Base-by-base conservation (phyloP, 768 basidiomycete genomes). In the Punctularia strigosozonata region DNA sequence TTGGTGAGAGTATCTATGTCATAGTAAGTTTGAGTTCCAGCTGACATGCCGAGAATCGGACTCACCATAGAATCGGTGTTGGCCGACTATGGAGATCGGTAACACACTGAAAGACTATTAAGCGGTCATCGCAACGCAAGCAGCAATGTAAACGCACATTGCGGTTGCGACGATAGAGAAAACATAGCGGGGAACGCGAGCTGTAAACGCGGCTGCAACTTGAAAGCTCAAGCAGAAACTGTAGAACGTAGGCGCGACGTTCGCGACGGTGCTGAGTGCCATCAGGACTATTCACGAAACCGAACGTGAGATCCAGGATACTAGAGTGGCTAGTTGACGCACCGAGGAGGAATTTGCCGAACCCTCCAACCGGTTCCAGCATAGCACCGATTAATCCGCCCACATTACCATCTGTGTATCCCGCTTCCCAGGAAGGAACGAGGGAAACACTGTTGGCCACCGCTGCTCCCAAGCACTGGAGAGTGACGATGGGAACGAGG, bases 231-330 rank as follows among this genome's bases (percentile, higher is more conserved):
- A 66, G 45, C 77, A 73, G 41, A 81, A 71, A 31, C 80, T 85
- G 56, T 95, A 95, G 44, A 89, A 77, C 5, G 84, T 81, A 2
- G 79, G 74, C 1, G 85, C 82, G 32, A 86, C 80, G 59, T 90
- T 91, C 3, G 74, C 83, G 2, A 77, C 75, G 10, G 87, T 75
- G 42, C 77, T 78, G 22, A 91, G 58, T n/a, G 79, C 75, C 45
- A 89, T 65, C 39, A 90, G 52, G 20, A 82, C 80, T 1, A 78
- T 64, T n/a, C n/a, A n/a, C n/a, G n/a, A n/a, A n/a, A n/a, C n/a
- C n/a, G n/a, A n/a, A n/a, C n/a, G n/a, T n/a, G n/a, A n/a, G n/a
- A n/a, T n/a, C n/a, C n/a, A n/a, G n/a, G n/a, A n/a, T n/a, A n/a
- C n/a, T n/a, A n/a, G n/a, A n/a, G n/a, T n/a, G n/a, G n/a, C n/a